phyloP scores from a whole-genome alignment of 345 rosid genomes.

The Salix brachista region DNA sequence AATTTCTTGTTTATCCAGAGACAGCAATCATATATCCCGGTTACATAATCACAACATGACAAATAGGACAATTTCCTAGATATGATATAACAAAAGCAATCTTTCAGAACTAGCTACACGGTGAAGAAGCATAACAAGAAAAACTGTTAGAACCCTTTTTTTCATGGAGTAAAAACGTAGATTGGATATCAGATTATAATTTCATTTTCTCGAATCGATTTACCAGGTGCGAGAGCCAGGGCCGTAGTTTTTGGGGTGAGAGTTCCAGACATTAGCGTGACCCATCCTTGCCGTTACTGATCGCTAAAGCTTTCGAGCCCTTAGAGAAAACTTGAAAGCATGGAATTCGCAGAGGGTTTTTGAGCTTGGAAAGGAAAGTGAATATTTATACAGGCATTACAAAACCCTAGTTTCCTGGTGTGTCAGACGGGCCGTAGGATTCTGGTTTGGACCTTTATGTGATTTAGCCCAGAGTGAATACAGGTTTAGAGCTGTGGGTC shows the following conservation, averaged over 20 bases:
- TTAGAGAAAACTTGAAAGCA: not conserved
- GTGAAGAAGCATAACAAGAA: not conserved
- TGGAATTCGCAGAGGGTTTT: not conserved
- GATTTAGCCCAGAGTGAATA: not conserved
- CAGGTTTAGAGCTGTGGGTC: not conserved
- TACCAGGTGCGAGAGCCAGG: slow-evolving; percentile 60
- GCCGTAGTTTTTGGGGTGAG: slow-evolving; percentile 56
- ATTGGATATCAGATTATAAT: not conserved
- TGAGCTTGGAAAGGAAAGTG: not conserved
- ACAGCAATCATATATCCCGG: not conserved
- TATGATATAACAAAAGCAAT: not conserved
- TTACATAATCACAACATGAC: not conserved
- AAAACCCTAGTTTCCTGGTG: slow-evolving; percentile 4
- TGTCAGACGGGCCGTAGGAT: not conserved
- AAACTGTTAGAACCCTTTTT: not conserved
- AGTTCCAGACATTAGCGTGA: slow-evolving; percentile 54
- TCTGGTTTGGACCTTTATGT: not conserved
- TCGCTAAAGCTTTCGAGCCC: not conserved
- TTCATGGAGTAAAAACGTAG: not conserved
- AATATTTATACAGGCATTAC: not conserved
- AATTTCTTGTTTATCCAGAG: not conserved
- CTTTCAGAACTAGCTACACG: not conserved
- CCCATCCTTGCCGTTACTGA: slow-evolving; percentile 27
- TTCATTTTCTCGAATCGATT: not conserved
- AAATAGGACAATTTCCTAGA: not conserved